Evolutionary conservation across 2,329 filamentous ascomycete species (phyloP).

Genomic region (Colletotrichum filicis): DNA sequence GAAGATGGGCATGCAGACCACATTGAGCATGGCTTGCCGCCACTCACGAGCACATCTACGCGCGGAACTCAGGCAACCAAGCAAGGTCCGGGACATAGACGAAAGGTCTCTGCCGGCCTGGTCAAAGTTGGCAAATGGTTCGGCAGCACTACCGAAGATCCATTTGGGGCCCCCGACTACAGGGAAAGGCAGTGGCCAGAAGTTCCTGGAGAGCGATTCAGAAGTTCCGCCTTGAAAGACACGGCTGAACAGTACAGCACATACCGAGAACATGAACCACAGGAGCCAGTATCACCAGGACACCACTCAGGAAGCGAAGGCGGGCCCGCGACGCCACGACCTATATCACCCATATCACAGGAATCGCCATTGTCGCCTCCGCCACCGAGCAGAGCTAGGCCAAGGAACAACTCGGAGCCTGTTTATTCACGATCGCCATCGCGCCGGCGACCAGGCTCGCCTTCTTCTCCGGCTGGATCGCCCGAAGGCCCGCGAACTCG

Average conservation of each 20-base stretch:
- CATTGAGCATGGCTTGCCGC: neutral
- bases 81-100: slow-evolving; percentile 38
- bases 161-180: slow-evolving; percentile 61
- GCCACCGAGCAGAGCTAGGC: neutral
- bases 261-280: slow-evolving; percentile 45
- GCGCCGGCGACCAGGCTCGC: neutral
- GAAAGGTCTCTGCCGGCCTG: slow-evolving; percentile 55
- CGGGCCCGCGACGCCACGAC: neutral
- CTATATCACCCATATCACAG: slow-evolving; percentile 2
- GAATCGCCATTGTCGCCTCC: slow-evolving; percentile 2
- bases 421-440: neutral
- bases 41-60: neutral
- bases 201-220: slow-evolving; percentile 62
- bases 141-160: slow-evolving; percentile 58
- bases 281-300: slow-evolving; percentile 39
- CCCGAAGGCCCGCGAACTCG: neutral
- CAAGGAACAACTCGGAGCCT: neutral
- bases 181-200: slow-evolving; percentile 62
- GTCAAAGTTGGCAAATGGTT: slow-evolving; percentile 56
- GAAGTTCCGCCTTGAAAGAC: slow-evolving; percentile 46
- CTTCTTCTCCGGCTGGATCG: neutral
- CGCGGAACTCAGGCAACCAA: neutral
- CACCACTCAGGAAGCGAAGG: slow-evolving; percentile 22
- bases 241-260: slow-evolving; percentile 54
- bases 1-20: neutral